Percentiles rank a stretch among this genome's conserved stretches.
These are phyloP conservation scores for Acanthamoeba culbertsoni DNA, from an alignment of 208 protist species.

Conservation along the genomic window DNA sequence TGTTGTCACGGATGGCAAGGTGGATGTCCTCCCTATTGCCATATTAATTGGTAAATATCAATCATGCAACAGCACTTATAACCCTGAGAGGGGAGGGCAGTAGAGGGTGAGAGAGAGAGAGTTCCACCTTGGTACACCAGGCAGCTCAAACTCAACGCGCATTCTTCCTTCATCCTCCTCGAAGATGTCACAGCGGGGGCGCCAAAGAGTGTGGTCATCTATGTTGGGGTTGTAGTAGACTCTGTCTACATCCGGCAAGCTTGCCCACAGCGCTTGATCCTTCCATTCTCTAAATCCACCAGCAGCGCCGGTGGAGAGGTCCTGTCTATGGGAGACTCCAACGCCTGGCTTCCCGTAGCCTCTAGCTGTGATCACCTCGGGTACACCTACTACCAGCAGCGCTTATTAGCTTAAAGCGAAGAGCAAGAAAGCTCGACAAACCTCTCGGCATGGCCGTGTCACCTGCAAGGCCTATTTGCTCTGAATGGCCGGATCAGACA, in stretches of 20 bases:
- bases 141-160: constrained; percentile 33
- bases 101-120: too few relatives aligned
- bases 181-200: constrained; percentile 24
- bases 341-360: background rate
- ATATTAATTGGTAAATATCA: background rate
- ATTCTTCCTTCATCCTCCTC: constrained; percentile 1
- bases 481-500: too few relatives aligned
- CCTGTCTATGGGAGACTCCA: background rate
- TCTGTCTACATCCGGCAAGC: background rate
- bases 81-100: background rate
- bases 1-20: background rate
- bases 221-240: constrained; percentile 49
- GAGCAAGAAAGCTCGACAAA: background rate
- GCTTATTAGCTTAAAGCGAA: background rate
- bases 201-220: background rate
- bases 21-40: background rate
- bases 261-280: background rate
- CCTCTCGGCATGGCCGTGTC: background rate
- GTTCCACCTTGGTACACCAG: background rate
- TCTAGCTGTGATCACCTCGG: background rate
- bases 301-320: background rate
- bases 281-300: background rate
- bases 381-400: background rate
- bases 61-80: background rate
- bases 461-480: too few relatives aligned